Evolutionary conservation across 192 early-diverging fungal species (phyloP), one percentile per base, ranked within the genome.

Genomic region (Backusella tuberculispora): DNA sequence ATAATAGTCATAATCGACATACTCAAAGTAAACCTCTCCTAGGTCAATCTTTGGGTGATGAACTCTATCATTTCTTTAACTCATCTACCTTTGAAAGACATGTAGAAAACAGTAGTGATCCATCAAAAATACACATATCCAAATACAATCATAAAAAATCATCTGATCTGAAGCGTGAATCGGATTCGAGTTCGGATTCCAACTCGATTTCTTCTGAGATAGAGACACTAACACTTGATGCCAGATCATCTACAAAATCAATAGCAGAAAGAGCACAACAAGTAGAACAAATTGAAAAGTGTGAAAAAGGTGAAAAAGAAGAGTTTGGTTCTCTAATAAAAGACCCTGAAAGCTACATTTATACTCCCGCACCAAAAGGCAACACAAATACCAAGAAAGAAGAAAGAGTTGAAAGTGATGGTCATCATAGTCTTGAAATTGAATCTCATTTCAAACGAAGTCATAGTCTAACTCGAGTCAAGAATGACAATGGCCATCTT

Each of bases 31-130:
- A 10, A 4, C 17, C 6, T 17, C 14, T 34, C 12, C 40, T 67
- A 43, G 66, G 66, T 8, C 37, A 67, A 43, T 67, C 66, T n/a
- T 26, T 67, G 19, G 41, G 40, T n/a, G 66, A 67, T 1, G 66
- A 67, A 4, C 4, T 67, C 8, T 67, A n/a, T 19, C n/a, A 24
- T 8, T 38, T 41, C 4, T 21, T 12, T 67, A 43, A 38, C 42
- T 67, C 37, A 43, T 12, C 66, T 7, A 67, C 7, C 21, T 43
- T 43, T 2, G 38, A 34, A 21, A 29, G 9, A 19, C n/a, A 17
- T 53, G 1, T 19, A 53, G 17, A 53, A 3, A 12, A 60, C 2
- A 66, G 6, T 40, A 34, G n/a, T 2, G n/a, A 3, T 21, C 6
- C 17, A 53, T 53, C 50, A 19, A 4, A 15, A 4, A 2, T 15